Percentiles rank a stretch among this genome's conserved stretches.
Evolutionary conservation across 139 green algal species (phyloP).

Genomic region (Chlamydomonas applanata): DNA sequence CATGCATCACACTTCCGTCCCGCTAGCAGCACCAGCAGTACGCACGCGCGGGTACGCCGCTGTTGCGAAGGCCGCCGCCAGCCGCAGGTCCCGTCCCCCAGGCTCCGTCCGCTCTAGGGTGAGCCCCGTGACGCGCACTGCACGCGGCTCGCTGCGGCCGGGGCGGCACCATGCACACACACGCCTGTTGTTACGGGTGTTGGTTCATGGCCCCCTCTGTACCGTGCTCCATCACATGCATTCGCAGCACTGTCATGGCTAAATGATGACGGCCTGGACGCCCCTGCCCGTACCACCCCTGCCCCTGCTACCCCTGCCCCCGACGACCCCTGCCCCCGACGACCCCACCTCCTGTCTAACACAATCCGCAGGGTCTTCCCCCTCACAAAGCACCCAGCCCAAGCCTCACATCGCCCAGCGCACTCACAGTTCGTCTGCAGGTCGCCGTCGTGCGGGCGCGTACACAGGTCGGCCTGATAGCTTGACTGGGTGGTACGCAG

Average conservation of each 20-base stretch:
- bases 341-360: too few relatives aligned
- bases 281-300: too few relatives aligned
- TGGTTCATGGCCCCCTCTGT: not conserved
- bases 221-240: not conserved
- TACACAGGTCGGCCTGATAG: slow-evolving; percentile 8
- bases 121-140: slow-evolving; percentile 3
- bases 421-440: not conserved
- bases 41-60: not conserved
- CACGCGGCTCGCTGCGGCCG: slow-evolving; percentile 4
- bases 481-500: not conserved
- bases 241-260: too few relatives aligned
- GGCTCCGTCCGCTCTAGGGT: slow-evolving; percentile 1
- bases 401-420: too few relatives aligned
- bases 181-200: too few relatives aligned
- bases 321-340: too few relatives aligned
- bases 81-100: not conserved
- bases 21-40: not conserved
- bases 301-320: too few relatives aligned
- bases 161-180: not conserved
- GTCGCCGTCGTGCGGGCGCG: not conserved
- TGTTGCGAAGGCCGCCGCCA: slow-evolving; percentile 1
- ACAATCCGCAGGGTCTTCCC: too few relatives aligned
- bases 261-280: too few relatives aligned
- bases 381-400: too few relatives aligned
- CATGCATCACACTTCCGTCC: not conserved